Conservation (phyloP, 306 rosid species). For the Lablab purpureus region DNA sequence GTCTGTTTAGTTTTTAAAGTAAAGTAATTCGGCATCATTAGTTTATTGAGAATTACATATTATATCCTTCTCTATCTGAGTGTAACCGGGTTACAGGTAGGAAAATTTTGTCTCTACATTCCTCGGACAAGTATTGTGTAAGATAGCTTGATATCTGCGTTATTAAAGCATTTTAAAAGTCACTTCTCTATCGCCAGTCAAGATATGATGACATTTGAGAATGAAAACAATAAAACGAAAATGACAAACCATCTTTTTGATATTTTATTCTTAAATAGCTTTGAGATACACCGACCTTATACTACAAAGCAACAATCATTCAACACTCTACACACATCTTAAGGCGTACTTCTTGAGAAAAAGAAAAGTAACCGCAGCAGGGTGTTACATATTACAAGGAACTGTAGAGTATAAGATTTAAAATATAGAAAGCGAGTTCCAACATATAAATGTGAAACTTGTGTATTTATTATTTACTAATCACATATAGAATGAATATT, state of each 20-base stretch:
- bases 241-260: not conserved
- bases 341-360: too few relatives aligned
- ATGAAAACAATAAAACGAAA: not conserved
- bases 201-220: not conserved
- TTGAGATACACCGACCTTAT: too few relatives aligned
- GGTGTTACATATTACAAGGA: too few relatives aligned
- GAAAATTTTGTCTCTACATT: slow-evolving; percentile 2
- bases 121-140: not conserved
- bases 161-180: not conserved
- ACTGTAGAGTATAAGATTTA: too few relatives aligned
- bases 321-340: too few relatives aligned
- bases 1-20: slow-evolving; percentile 17
- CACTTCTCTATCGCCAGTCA: not conserved
- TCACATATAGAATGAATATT: not conserved
- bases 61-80: not conserved
- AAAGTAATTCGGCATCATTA: slow-evolving; percentile 1
- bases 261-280: not conserved
- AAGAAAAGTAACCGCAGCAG: too few relatives aligned
- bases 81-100: not conserved
- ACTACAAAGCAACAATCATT: too few relatives aligned
- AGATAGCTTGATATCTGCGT: not conserved
- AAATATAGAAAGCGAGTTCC: too few relatives aligned
- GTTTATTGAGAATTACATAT: not conserved
- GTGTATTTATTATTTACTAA: too few relatives aligned
- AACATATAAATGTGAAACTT: too few relatives aligned